Evolutionary conservation across 1,284 basidiomycete genomes (phyloP), one percentile per base, ranked within the genome.

Genomic region (Ustilago cynodontis): DNA sequence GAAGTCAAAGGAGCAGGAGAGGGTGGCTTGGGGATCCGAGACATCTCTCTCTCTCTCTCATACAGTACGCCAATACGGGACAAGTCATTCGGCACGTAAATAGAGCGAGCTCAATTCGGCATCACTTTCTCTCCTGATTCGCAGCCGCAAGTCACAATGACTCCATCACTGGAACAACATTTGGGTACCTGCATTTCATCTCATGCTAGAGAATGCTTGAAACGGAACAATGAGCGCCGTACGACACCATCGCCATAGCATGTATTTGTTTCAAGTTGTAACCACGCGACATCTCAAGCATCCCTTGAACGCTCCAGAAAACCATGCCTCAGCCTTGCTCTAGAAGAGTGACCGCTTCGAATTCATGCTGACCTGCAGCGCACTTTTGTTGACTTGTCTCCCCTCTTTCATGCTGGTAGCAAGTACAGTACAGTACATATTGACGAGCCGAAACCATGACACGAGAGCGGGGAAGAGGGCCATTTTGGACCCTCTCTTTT

Each of bases 61-160:
- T n/a, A n/a, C n/a, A n/a, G n/a, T 20, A 45, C 43, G 43, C 22
- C 43, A 45, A 20, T 45, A 20, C 35, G 35, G 43, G 43, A 20
- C 43, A 4, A 45, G 43, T 22, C 20, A n/a, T 49, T 49, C 47
- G 47, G 47, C 47, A 49, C 24, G 13, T 49, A 28, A 49, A 49
- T 10, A 14, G 11, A 49, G 47, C 47, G 47, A 49, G 10, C 7
- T 7, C 6, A 26, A 9, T 49, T 49, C 47, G 47, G 47, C 47
- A 26, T 49, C 24, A 26, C 47, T 49, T 49, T 9, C 41, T 14
- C 24, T 14, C 47, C 24, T 3, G 8, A 37, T 13, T 13, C 11
- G 31, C n/a, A n/a, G n/a, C n/a, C n/a, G n/a, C n/a, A n/a, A 33
- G 31, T 33, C 14, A 16, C 35, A 37, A 37, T 37, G 7, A 3